Evolutionary conservation across 1,139 yeast species (phyloP).

Genomic region (Diutina sp.): DNA sequence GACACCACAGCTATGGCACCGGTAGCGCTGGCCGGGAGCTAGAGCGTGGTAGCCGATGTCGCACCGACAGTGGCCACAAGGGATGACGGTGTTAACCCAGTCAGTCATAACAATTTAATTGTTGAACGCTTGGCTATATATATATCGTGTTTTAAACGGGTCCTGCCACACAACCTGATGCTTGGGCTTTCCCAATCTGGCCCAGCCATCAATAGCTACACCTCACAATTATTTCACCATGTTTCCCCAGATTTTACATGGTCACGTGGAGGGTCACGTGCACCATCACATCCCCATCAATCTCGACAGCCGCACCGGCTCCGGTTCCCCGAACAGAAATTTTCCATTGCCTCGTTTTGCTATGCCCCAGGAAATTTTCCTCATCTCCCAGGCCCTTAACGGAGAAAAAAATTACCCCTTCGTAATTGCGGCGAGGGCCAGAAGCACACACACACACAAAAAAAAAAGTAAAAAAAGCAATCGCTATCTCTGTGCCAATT

Average conservation of each 20-base stretch:
- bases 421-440: too few relatives aligned
- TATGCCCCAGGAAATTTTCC: background rate
- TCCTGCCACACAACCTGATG: background rate
- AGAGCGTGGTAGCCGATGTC: constrained; percentile 1
- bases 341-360: too few relatives aligned
- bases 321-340: too few relatives aligned
- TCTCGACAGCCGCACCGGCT: too few relatives aligned
- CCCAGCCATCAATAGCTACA: background rate
- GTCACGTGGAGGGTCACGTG: background rate
- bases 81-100: background rate
- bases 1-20: background rate
- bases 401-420: too few relatives aligned
- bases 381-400: too few relatives aligned
- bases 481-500: background rate
- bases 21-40: background rate
- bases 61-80: background rate
- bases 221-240: background rate
- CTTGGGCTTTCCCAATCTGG: background rate
- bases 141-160: too few relatives aligned
- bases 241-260: background rate
- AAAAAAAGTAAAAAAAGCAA: background rate
- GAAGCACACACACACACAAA: too few relatives aligned
- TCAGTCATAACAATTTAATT: background rate
- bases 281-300: too few relatives aligned
- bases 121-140: too few relatives aligned